A percentile compares a stretch with the other conserved stretches of the same genome.
Conservation (phyloP, 2,329 filamentous ascomycete species). For the Immersiporthe knoxdaviesiana region DNA sequence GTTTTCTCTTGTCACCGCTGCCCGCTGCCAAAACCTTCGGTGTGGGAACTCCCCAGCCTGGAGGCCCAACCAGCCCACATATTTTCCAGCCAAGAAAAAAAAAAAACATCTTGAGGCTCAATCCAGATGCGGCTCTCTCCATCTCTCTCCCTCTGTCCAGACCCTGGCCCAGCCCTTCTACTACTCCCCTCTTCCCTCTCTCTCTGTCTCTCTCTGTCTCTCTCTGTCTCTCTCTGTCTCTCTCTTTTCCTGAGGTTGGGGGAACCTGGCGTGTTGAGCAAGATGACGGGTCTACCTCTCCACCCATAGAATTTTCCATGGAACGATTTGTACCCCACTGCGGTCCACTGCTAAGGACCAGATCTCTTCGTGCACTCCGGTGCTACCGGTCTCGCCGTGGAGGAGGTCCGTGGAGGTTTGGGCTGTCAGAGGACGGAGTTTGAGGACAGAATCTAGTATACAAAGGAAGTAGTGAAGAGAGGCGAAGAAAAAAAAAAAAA, state of each 20-base stretch:
- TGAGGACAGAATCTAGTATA: neutral
- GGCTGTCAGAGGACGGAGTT: neutral
- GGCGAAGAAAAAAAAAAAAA: neutral
- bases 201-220: too few relatives aligned
- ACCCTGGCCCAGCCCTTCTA: too few relatives aligned
- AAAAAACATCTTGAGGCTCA: neutral
- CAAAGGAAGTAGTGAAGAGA: neutral
- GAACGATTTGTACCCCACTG: constrained; percentile 28
- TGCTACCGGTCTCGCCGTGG: constrained; percentile 13
- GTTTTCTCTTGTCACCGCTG: constrained; percentile 10
- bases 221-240: too few relatives aligned
- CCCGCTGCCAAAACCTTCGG: constrained; percentile 4
- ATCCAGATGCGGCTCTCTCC: constrained; percentile 8
- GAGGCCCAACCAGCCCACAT: constrained; percentile 10
- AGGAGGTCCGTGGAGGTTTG: neutral
- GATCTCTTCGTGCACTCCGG: constrained; percentile 24
- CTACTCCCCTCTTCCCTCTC: too few relatives aligned
- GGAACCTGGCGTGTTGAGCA: constrained; percentile 23
- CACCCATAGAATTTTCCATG: constrained; percentile 30
- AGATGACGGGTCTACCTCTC: constrained; percentile 21
- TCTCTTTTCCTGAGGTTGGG: constrained; percentile 19
- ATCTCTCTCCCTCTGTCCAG: too few relatives aligned
- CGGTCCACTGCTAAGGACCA: constrained; percentile 19
- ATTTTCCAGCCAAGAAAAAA: neutral
- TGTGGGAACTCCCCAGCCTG: neutral